Evolutionary conservation across 139 green algal species (phyloP).

Genomic region (Astrephomene gubernaculifera): DNA sequence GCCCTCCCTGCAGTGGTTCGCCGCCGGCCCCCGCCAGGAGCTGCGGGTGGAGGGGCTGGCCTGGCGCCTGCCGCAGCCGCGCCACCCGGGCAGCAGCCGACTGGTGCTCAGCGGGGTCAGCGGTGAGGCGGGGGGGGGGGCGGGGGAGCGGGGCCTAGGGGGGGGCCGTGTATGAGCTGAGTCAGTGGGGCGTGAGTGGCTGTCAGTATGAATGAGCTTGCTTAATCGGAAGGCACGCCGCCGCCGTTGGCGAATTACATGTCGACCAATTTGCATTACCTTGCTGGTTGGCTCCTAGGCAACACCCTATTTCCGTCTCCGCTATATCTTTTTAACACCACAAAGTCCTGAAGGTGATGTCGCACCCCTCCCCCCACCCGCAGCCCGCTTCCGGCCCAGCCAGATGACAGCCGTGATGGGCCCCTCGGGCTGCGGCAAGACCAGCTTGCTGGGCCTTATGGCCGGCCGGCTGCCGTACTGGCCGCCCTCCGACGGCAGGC

Average conservation of each 20-base stretch:
- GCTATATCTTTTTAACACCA: too few relatives aligned
- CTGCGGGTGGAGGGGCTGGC: background rate
- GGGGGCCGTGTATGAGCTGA: too few relatives aligned
- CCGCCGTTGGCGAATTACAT: too few relatives aligned
- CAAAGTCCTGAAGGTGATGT: too few relatives aligned
- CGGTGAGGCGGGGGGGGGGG: background rate
- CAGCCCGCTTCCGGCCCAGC: background rate
- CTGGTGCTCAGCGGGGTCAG: background rate
- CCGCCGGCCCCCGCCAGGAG: background rate
- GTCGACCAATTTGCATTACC: background rate
- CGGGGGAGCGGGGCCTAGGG: too few relatives aligned
- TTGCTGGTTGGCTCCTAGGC: background rate
- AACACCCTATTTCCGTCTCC: too few relatives aligned
- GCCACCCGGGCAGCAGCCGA: too few relatives aligned
- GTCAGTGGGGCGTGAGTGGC: background rate
- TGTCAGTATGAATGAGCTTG: background rate
- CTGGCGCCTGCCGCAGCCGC: background rate
- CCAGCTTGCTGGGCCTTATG: slow-evolving; percentile 54
- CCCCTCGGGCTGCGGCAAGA: slow-evolving; percentile 62
- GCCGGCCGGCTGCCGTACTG: background rate
- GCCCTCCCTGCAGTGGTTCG: background rate
- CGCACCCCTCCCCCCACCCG: background rate
- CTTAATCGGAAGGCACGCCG: background rate
- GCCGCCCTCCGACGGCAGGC: slow-evolving; percentile 16
- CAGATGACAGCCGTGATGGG: slow-evolving; percentile 56